These are phyloP conservation scores for Cytospora paraplurivora DNA, from an alignment of 2,329 filamentous ascomycete species.

Conservation along the genomic window DNA sequence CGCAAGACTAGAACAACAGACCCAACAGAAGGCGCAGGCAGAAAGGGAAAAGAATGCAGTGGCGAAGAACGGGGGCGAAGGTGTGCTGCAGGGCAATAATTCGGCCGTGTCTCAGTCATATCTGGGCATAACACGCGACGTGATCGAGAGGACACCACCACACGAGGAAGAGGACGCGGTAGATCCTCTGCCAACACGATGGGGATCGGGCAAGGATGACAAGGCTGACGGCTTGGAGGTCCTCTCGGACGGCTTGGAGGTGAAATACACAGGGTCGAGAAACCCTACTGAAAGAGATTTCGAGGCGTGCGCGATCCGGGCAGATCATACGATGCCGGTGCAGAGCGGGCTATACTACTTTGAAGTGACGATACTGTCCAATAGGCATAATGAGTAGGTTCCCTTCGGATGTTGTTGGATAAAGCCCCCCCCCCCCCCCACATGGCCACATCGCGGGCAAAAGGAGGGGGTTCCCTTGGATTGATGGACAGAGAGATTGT, in stretches of 20 bases:
- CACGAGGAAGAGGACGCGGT: conserved; percentile 61
- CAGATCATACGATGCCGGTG: conserved; percentile 83
- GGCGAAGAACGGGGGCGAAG: conserved; percentile 52
- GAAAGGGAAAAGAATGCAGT: conserved; percentile 51
- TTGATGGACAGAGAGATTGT: background rate
- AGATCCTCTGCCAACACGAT: conserved; percentile 74
- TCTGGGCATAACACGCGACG: conserved; percentile 78
- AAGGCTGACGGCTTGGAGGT: conserved; percentile 75
- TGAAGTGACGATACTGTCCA: conserved; percentile 62
- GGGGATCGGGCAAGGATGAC: conserved; percentile 70
- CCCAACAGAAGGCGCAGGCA: conserved; percentile 60
- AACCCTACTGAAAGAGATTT: conserved; percentile 57
- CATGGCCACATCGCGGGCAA: conserved; percentile 8
- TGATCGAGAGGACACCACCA: conserved; percentile 73
- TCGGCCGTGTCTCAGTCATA: conserved; percentile 60
- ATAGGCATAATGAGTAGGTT: conserved; percentile 58
- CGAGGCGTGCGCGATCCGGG: conserved; percentile 80
- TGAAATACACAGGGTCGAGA: conserved; percentile 58
- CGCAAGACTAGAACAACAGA: conserved; percentile 70
- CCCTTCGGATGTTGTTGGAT: background rate
- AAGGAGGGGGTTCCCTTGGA: too few species aligned
- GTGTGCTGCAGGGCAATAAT: conserved; percentile 52
- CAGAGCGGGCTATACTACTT: conserved; percentile 96
- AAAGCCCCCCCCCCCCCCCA: background rate
- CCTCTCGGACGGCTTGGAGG: conserved; percentile 70